phyloP scores from a whole-genome alignment of 495 filamentous ascomycete genomes.

The Tuber calosporum region DNA sequence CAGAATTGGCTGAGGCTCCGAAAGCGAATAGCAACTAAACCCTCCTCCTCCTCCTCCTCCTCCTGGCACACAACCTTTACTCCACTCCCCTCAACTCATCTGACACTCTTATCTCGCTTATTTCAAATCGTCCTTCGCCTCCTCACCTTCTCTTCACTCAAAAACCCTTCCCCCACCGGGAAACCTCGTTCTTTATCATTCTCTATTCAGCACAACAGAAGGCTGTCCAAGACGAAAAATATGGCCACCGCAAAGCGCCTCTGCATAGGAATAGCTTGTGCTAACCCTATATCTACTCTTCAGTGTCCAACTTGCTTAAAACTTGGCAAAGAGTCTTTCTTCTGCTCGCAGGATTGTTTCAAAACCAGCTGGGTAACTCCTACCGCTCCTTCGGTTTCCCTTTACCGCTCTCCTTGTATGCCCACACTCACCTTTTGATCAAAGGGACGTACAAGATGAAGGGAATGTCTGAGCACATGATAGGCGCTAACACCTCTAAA shows the following conservation, averaged over 20 bases:
- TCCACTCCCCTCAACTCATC: background rate
- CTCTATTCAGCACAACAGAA: background rate
- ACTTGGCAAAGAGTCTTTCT: constrained; percentile 81
- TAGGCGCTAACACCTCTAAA: constrained; percentile 42
- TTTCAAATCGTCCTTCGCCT: background rate
- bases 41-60: background rate
- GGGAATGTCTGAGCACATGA: constrained; percentile 35
- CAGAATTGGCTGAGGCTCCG: background rate
- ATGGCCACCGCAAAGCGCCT: constrained; percentile 51
- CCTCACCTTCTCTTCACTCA: background rate
- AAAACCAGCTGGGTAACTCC: constrained; percentile 88
- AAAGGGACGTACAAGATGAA: background rate
- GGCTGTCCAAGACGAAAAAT: background rate
- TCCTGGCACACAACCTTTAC: background rate
- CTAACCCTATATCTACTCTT: constrained; percentile 70
- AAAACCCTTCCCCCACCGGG: background rate
- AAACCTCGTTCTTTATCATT: background rate
- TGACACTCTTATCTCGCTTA: background rate
- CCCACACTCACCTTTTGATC: background rate
- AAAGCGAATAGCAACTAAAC: background rate
- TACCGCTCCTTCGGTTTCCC: background rate
- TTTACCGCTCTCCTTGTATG: background rate
- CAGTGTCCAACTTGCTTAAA: constrained; percentile 95
- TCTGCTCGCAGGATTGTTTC: constrained; percentile 98
- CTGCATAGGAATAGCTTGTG: constrained; percentile 73